Conservation (phyloP, 257 asterid species). For the Solanum okadae region DNA sequence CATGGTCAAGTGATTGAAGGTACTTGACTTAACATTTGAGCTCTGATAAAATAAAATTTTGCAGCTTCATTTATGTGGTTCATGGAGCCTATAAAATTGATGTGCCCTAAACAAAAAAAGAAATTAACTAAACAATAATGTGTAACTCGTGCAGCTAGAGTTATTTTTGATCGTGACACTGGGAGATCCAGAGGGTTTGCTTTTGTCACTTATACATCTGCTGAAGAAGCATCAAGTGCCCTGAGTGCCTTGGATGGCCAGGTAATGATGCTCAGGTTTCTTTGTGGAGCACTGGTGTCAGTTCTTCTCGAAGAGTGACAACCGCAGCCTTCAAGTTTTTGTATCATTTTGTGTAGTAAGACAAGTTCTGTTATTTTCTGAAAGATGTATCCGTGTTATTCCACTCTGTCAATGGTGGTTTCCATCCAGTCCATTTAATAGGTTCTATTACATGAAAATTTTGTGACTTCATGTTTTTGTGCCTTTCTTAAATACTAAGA, state of each 20-base stretch:
- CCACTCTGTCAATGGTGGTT: not conserved
- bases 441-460: not conserved
- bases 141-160: constrained; percentile 39
- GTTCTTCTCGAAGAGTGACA: not conserved
- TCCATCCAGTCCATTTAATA: not conserved
- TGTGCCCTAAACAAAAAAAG: not conserved
- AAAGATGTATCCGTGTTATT: not conserved
- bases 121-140: not conserved
- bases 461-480: not conserved
- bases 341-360: not conserved
- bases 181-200: constrained; percentile 93
- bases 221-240: constrained; percentile 72
- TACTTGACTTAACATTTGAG: not conserved
- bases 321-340: not conserved
- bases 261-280: constrained; percentile 28
- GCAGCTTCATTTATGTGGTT: not conserved
- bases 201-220: constrained; percentile 62
- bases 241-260: constrained; percentile 74
- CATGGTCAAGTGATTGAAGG: constrained; percentile 81
- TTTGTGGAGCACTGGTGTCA: not conserved
- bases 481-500: not conserved
- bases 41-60: not conserved
- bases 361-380: not conserved
- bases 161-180: constrained; percentile 66
- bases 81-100: not conserved